Percentiles rank a stretch among this genome's conserved stretches.
Evolutionary conservation across 768 basidiomycete genomes (phyloP).

Genomic region (Mycena indigotica): DNA sequence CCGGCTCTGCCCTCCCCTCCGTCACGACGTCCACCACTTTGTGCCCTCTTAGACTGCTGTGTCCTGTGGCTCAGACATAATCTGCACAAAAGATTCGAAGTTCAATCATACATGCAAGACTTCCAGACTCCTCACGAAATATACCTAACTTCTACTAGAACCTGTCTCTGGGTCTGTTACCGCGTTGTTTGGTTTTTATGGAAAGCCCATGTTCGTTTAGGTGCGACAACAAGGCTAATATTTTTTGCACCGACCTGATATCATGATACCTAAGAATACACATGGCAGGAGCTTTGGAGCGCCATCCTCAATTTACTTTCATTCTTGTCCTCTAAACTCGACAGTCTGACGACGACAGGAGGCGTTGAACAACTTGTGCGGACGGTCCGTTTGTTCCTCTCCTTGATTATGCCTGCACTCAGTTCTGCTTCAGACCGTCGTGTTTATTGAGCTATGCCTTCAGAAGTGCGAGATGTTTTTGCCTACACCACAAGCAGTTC

Average conservation of each 20-base stretch:
- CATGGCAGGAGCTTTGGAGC: slow-evolving; percentile 68
- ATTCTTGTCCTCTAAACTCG: slow-evolving; percentile 59
- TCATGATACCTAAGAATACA: slow-evolving; percentile 49
- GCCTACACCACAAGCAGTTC: slow-evolving; percentile 54
- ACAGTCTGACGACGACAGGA: slow-evolving; percentile 52
- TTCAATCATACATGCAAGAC: slow-evolving; percentile 53
- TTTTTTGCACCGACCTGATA: neutral
- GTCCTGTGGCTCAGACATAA: slow-evolving; percentile 73
- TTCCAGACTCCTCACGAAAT: neutral
- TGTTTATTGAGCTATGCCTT: slow-evolving; percentile 55
- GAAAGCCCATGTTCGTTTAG: slow-evolving; percentile 53
- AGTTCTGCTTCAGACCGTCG: slow-evolving; percentile 42
- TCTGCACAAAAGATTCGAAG: slow-evolving; percentile 62
- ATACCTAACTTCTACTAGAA: slow-evolving; percentile 36
- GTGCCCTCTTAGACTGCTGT: slow-evolving; percentile 67
- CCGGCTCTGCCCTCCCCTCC: slow-evolving; percentile 50
- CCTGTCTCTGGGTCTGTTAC: slow-evolving; percentile 57
- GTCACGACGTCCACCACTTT: slow-evolving; percentile 48
- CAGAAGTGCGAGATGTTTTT: slow-evolving; percentile 55
- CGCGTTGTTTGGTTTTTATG: slow-evolving; percentile 61
- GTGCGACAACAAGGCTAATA: slow-evolving; percentile 45
- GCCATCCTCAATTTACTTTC: slow-evolving; percentile 55
- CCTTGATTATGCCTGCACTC: neutral
- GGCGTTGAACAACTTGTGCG: slow-evolving; percentile 54
- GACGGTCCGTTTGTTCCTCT: slow-evolving; percentile 44